Base-by-base conservation (phyloP, 352 stramenopile species). In the Globisporangium nodosum region DNA sequence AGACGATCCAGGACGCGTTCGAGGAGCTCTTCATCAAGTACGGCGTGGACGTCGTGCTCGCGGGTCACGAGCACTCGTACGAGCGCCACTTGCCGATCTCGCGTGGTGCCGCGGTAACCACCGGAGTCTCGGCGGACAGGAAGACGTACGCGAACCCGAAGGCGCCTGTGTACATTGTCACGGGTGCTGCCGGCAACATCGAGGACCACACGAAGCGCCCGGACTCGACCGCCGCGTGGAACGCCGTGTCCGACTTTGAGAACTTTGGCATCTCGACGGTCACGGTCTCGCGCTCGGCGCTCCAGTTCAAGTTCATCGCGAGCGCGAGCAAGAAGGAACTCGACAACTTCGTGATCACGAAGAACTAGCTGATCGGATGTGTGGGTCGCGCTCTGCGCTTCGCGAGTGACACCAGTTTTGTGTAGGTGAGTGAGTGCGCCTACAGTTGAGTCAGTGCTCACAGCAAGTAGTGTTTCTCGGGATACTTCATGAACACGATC, bases 11-110 rank as follows among this genome's bases (percentile, higher is more conserved):
- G 43, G 51, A 48, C 13, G 80, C 84, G 1, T 91, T 97, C 45
- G 89, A 97, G 57, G 71, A 68, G 21, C 69, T 96, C 12, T 79
- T 97, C 27, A 65, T 93, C 52, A 87, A 90, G 65, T 93, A 92
- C 78, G 69, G 78, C 21, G 88, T 97, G 9, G 87, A 96, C 47
- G 62, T 96, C 3, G 88, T 95, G 24, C 54, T 97, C 21, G 68
- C 78, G 1, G 89, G 89, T 8, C 90, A 97, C 63, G 64, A 91
- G 30, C 90, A 97, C 65, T 82, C 75, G 45, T 97, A 94, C 62
- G 81, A 96, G 60, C 75, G 87, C 3, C 71, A 89, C 4, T 64
- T 86, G 1, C 86, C 85, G 1, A 74, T 92, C 45, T 66, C 63
- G 0, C 66, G 78, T 13, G 70, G 61, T 57, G 63, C 70, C n/a